Base-by-base conservation (phyloP, 83 land plant species). In the Picea engelmannii region DNA sequence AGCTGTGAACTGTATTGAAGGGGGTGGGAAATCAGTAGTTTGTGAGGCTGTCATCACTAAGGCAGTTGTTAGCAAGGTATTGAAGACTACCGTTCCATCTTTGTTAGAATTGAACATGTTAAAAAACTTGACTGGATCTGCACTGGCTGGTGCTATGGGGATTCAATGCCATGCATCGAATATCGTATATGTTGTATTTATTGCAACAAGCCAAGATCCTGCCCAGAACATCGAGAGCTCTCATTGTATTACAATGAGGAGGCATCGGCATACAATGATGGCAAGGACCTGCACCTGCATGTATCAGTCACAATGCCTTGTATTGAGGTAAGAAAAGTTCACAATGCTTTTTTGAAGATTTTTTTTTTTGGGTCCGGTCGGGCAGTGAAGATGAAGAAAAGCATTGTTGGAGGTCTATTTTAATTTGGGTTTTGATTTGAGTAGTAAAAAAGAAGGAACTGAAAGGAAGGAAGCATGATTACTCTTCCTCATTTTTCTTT, bases 191-290 rank as follows among this genome's bases (percentile, higher is more conserved):
- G 96, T 96, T 5, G 59, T 95, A n/a, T 93, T 85, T 62, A 89
- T 95, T 27, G 98, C 96, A 66, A 95, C 98, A 18, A 93, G 98
- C 11, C 96, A 95, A 61, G 96, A 95, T 79, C 98, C 94, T 6
- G 98, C 98, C 5, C 98, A 95, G 86, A 93, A 95, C 79, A 84
- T 95, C 21, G 98, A 95, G 87, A 95, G 98, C 70, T 95, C 96
- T 18, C 90, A 92, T 66, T 95, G 98, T 83, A 87, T 94, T 23
- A 95, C 96, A 31, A 90, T 95, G 93, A 90, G 92, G 96, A 95
- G 76, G 90, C 95, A 35, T 83, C 86, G 76, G 90, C 95, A 35
- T 83, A 85, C 6, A 90, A 93, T 82, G 90, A 82, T 49, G 98
- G 96, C 2, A 89, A 86, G 67, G 96, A 95, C 87, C 88, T 95